These are phyloP conservation scores for Sutorius australiensis DNA, from an alignment of 768 basidiomycete species.

Conservation along the genomic window DNA sequence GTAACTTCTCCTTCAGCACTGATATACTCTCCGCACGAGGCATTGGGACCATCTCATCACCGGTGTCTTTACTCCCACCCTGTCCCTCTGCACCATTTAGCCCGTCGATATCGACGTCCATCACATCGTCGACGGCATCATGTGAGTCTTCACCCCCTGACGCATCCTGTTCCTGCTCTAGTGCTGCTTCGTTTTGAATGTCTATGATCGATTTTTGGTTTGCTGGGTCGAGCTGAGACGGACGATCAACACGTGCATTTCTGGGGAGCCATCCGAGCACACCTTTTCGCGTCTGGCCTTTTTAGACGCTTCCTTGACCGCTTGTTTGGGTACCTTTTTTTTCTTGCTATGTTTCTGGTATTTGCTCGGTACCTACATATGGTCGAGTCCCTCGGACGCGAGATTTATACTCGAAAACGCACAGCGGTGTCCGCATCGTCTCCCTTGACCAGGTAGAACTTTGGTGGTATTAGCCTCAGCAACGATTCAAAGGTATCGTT, in stretches of 20 bases:
- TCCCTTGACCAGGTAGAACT: constrained; percentile 63
- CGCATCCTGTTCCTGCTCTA: constrained; percentile 32
- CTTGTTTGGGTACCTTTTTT: constrained; percentile 77
- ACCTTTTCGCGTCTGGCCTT: constrained; percentile 89
- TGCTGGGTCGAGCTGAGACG: constrained; percentile 79
- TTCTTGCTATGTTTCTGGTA: constrained; percentile 90
- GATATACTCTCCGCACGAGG: constrained; percentile 58
- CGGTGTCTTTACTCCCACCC: neutral
- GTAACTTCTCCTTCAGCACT: constrained; percentile 67
- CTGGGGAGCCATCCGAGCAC: neutral
- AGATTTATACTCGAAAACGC: constrained; percentile 1
- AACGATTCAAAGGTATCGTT: constrained; percentile 84
- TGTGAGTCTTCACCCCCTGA: constrained; percentile 28
- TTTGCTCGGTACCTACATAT: constrained; percentile 46
- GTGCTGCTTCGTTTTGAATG: constrained; percentile 55
- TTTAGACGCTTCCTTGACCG: constrained; percentile 82
- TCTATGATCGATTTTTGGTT: constrained; percentile 80
- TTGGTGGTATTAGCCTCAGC: constrained; percentile 81
- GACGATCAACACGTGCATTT: neutral
- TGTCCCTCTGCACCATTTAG: constrained; percentile 26
- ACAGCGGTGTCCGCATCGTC: constrained; percentile 11
- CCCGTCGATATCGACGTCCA: constrained; percentile 32
- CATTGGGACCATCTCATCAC: constrained; percentile 56
- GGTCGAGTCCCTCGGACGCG: neutral
- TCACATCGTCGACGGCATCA: constrained; percentile 19